phyloP scores from a whole-genome alignment of 176 grass and related monocot genomes.

The Carex kokanica region DNA sequence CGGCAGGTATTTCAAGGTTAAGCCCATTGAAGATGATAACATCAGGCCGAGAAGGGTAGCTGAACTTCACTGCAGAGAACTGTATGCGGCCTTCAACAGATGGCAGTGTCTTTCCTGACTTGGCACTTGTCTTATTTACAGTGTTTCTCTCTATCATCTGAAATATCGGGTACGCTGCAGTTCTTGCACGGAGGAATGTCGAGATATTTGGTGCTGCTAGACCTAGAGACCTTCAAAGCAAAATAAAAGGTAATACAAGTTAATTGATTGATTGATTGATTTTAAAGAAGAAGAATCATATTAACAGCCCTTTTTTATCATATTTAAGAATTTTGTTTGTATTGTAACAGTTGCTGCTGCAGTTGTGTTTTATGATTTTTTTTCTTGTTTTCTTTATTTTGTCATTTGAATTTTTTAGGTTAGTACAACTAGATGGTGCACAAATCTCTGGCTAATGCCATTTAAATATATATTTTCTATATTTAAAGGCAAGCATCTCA shows the following conservation, averaged over 20 bases:
- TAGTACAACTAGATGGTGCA: background rate
- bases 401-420: background rate
- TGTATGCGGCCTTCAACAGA: slow-evolving; percentile 64
- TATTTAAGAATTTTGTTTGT: background rate
- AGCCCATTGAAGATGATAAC: slow-evolving; percentile 68
- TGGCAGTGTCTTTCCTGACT: slow-evolving; percentile 44
- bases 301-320: background rate
- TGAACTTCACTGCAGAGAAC: slow-evolving; percentile 59
- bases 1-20: slow-evolving; percentile 67
- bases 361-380: background rate
- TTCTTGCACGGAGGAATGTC: slow-evolving; percentile 76
- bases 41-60: slow-evolving; percentile 80
- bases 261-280: background rate
- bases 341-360: background rate
- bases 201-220: slow-evolving; percentile 82
- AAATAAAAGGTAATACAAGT: background rate
- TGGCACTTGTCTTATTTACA: slow-evolving; percentile 47
- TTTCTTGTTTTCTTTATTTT: background rate
- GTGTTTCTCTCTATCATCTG: slow-evolving; percentile 94
- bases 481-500: background rate
- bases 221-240: slow-evolving; percentile 55
- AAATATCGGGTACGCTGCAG: slow-evolving; percentile 85
- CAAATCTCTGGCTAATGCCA: background rate
- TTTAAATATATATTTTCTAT: background rate
- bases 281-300: background rate